Conservation (phyloP, 2,329 filamentous ascomycete genomes). For the Diplodia intermedia region DNA sequence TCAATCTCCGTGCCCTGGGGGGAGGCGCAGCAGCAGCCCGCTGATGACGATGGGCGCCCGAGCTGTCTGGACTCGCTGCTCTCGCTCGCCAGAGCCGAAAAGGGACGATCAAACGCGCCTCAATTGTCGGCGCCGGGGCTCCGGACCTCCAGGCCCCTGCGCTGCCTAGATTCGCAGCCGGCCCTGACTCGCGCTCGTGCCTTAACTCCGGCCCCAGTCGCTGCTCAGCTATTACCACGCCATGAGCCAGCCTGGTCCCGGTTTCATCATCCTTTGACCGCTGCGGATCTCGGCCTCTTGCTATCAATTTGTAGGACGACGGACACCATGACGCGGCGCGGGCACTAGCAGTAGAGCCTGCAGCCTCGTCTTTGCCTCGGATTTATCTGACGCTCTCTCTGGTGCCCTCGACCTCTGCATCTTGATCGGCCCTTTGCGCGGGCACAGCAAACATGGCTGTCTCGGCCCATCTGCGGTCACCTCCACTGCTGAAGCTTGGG, state of each 20-base stretch:
- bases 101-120: not conserved
- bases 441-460: not conserved
- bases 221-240: not conserved
- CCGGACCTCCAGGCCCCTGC: not conserved
- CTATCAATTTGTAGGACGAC: not conserved
- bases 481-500: not conserved
- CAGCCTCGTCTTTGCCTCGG: slow-evolving; percentile 12
- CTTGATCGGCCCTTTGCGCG: not conserved
- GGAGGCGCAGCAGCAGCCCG: not conserved
- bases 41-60: not conserved
- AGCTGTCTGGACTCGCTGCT: not conserved
- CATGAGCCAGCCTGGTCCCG: not conserved
- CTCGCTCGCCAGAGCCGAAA: not conserved
- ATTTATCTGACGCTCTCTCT: not conserved
- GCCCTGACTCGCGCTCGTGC: not conserved
- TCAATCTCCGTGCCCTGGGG: not conserved
- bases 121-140: not conserved
- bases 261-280: not conserved
- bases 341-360: not conserved
- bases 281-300: not conserved
- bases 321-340: slow-evolving; percentile 1
- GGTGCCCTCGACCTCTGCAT: not conserved
- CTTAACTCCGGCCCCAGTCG: slow-evolving; percentile 20
- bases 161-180: not conserved
- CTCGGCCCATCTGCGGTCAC: slow-evolving; percentile 7